A percentile compares a stretch with the other conserved stretches of the same genome.
These are phyloP conservation scores for Phoma herbarum DNA, from an alignment of 2,329 filamentous ascomycete genomes.

Conservation along the genomic window DNA sequence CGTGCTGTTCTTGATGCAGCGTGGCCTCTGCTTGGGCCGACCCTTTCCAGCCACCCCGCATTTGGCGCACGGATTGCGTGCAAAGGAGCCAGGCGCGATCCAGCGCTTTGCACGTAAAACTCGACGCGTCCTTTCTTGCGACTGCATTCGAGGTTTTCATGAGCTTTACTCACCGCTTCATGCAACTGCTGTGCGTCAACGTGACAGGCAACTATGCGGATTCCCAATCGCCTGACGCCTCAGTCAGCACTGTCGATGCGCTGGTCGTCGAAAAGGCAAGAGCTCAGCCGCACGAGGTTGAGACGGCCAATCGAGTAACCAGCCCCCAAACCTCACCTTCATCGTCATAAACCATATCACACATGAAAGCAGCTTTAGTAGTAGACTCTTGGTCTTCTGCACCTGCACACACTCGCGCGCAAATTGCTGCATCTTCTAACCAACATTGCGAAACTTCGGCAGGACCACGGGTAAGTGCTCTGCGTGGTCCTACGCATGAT, in stretches of 20 bases:
- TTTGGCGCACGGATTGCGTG: slow-evolving; percentile 5
- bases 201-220: slow-evolving; percentile 1
- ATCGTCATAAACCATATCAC: neutral
- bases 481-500: neutral
- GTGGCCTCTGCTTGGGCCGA: neutral
- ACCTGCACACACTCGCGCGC: neutral
- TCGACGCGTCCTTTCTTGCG: neutral
- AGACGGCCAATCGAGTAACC: neutral
- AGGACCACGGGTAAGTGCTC: neutral
- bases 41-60: neutral
- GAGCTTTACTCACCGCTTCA: neutral
- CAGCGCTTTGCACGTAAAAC: neutral
- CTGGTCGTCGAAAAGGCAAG: neutral
- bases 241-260: neutral
- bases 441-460: neutral
- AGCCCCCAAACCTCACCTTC: slow-evolving; percentile 2
- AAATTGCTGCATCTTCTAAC: neutral
- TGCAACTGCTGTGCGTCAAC: neutral
- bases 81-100: neutral
- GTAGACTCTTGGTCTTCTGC: neutral
- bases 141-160: neutral
- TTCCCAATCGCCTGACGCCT: slow-evolving; percentile 1
- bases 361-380: neutral
- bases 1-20: neutral
- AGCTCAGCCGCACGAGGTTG: slow-evolving; percentile 5